phyloP scores from a whole-genome alignment of 306 rosid species.

The Pachyrhizus erosus region DNA sequence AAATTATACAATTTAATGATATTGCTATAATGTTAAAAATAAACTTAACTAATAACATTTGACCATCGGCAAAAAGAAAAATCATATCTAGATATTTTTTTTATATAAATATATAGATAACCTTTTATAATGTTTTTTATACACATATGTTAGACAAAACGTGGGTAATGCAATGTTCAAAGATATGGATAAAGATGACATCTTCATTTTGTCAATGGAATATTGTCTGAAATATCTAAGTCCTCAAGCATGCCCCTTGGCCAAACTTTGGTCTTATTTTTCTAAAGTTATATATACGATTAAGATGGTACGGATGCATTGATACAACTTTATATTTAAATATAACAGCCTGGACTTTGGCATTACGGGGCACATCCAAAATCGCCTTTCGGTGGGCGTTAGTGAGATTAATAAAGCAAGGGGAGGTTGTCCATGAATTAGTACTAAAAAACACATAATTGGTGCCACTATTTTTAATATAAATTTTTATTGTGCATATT shows the following conservation, averaged over 20 bases:
- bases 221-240: not conserved
- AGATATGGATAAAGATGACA: not conserved
- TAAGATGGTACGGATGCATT: not conserved
- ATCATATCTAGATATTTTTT: not conserved
- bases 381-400: not conserved
- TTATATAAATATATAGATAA: too few species aligned
- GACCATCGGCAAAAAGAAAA: not conserved
- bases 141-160: not conserved
- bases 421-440: not conserved
- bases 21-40: not conserved
- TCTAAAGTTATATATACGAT: not conserved
- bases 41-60: not conserved
- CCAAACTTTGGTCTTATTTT: not conserved
- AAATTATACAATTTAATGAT: not conserved
- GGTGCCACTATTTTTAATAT: too few species aligned
- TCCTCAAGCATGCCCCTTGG: not conserved
- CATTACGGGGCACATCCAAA: not conserved
- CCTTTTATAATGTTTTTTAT: not conserved
- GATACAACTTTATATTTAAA: not conserved
- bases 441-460: not conserved
- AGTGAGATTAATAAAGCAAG: not conserved
- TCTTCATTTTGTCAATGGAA: not conserved
- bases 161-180: not conserved
- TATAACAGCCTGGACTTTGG: slow-evolving; percentile 31
- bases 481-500: not conserved